Conservation (phyloP, 2,329 filamentous ascomycete genomes). For the Emergomyces orientalis region DNA sequence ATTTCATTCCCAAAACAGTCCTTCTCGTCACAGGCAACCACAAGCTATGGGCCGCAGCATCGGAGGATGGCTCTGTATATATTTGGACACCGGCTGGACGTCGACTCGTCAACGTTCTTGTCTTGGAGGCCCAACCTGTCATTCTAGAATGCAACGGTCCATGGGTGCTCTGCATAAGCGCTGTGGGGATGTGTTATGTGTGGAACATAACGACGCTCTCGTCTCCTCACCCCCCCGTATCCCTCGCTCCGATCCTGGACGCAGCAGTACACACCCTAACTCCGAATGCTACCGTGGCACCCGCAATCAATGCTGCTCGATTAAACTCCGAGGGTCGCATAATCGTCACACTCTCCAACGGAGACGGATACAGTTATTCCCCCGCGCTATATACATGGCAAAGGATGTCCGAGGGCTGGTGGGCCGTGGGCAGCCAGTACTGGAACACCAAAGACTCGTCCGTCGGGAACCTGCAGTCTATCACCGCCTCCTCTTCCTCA, state of each 20-base stretch:
- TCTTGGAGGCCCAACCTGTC: conserved; percentile 86
- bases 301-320: conserved; percentile 81
- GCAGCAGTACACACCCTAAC: conserved; percentile 71
- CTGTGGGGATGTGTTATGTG: conserved; percentile 80
- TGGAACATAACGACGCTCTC: conserved; percentile 83
- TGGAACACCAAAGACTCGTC: conserved; percentile 97
- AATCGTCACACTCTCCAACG: conserved; percentile 84
- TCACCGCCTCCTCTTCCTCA: conserved; percentile 40
- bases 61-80: conserved; percentile 84
- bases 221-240: conserved; percentile 81
- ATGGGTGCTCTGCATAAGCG: conserved; percentile 83
- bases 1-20: conserved; percentile 77
- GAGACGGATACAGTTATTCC: conserved; percentile 87
- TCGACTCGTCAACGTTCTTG: conserved; percentile 70
- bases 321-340: conserved; percentile 81
- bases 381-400: conserved; percentile 85
- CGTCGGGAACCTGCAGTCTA: conserved; percentile 67
- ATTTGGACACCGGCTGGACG: conserved; percentile 89
- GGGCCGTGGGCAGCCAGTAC: conserved; percentile 95
- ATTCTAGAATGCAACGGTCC: conserved; percentile 83
- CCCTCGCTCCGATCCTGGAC: conserved; percentile 79
- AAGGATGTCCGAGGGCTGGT: conserved; percentile 92
- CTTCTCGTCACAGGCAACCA: conserved; percentile 86
- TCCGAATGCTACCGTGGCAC: conserved; percentile 66
- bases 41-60: conserved; percentile 84